Conservation (phyloP, 441 rosid species). For the Capsella rubella region DNA sequence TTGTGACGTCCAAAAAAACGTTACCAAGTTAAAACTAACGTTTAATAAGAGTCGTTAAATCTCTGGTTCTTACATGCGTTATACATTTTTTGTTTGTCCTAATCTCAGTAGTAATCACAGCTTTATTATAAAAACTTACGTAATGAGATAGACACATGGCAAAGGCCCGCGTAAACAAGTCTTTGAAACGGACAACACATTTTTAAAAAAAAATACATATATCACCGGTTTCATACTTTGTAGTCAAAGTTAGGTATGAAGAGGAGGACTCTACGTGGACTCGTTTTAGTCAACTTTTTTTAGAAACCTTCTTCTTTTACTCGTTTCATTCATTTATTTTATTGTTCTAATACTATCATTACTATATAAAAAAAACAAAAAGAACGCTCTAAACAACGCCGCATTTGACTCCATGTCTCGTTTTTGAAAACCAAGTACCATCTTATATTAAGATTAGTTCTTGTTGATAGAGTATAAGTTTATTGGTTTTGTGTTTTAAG, state of each 20-base stretch:
- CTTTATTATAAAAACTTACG: background rate
- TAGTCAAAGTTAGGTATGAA: constrained; percentile 43
- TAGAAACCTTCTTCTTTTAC: background rate
- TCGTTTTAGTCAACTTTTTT: constrained; percentile 27
- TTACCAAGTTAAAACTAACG: background rate
- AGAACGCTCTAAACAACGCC: constrained; percentile 18
- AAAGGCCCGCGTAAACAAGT: constrained; percentile 3
- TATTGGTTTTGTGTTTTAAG: background rate
- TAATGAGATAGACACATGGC: constrained; percentile 9
- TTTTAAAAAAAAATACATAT: background rate
- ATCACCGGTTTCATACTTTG: constrained; percentile 36
- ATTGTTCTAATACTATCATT: background rate
- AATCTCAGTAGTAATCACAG: background rate
- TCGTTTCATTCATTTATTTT: constrained; percentile 4
- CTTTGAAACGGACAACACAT: constrained; percentile 23
- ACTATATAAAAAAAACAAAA: background rate
- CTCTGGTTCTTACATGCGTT: background rate
- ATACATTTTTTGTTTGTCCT: background rate
- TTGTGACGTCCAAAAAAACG: background rate
- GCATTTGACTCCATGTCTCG: constrained; percentile 14
- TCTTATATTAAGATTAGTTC: too few relatives aligned
- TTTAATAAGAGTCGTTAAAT: background rate
- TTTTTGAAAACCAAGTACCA: too few relatives aligned
- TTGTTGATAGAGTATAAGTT: too few relatives aligned
- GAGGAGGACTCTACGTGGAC: constrained; percentile 16